These are phyloP conservation scores for Plasmodium knowlesi DNA, from an alignment of 169 alveolate genomes.

Conservation along the genomic window DNA sequence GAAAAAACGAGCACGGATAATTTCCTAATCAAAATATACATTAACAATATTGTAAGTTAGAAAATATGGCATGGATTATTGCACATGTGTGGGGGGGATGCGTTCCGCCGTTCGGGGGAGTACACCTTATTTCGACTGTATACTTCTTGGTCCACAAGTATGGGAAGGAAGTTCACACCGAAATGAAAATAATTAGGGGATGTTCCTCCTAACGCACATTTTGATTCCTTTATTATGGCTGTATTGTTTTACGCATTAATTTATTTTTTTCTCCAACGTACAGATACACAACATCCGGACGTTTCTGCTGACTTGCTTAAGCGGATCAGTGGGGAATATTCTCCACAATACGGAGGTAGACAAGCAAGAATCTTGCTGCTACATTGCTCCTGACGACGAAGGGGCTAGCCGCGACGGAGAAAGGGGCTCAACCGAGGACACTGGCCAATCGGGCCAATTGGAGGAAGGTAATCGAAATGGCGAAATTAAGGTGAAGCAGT, in stretches of 20 bases:
- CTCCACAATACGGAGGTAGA: slow-evolving; percentile 64
- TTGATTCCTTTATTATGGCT: not conserved
- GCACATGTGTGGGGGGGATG: not conserved
- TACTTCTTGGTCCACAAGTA: too few relatives aligned
- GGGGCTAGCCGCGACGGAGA: not conserved
- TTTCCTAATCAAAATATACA: slow-evolving; percentile 56
- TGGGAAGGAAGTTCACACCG: not conserved
- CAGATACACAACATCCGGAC: slow-evolving; percentile 69
- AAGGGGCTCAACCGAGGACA: not conserved
- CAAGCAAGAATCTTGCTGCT: not conserved
- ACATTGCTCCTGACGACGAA: not conserved
- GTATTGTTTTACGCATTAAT: not conserved
- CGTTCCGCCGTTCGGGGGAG: too few relatives aligned
- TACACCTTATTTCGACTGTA: too few relatives aligned
- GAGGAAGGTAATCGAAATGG: not conserved
- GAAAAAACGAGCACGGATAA: slow-evolving; percentile 69
- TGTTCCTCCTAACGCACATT: not conserved
- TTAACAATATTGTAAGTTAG: slow-evolving; percentile 50
- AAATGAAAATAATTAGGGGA: not conserved
- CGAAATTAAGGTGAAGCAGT: not conserved
- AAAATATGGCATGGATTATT: not conserved
- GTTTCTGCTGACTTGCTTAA: slow-evolving; percentile 22
- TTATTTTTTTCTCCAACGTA: not conserved
- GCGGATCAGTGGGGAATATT: slow-evolving; percentile 54
- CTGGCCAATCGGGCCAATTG: not conserved